Percentiles rank a stretch among this genome's conserved stretches.
These are phyloP conservation scores for Keqinozyma sinolaborantium DNA, from an alignment of 1,139 yeast species.

Conservation along the genomic window DNA sequence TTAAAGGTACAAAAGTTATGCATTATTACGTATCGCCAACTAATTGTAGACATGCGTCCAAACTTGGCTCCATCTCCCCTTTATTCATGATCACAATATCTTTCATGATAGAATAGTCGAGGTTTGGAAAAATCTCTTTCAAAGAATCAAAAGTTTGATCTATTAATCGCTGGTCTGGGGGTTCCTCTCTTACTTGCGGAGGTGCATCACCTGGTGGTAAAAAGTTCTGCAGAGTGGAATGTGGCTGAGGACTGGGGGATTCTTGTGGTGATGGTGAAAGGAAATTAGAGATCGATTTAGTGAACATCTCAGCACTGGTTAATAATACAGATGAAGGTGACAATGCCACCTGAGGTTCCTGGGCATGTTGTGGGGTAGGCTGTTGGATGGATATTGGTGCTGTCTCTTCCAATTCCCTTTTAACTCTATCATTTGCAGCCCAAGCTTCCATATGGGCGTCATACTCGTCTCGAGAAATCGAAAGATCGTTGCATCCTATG, in stretches of 20 bases:
- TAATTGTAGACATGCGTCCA: conserved; percentile 56
- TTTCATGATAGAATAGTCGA: conserved; percentile 64
- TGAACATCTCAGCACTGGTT: conserved; percentile 52
- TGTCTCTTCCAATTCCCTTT: conserved; percentile 15
- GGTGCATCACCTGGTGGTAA: conserved; percentile 5
- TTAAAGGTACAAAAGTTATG: too few relatives aligned
- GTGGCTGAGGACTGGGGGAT: conserved; percentile 5
- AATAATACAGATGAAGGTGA: conserved; percentile 50
- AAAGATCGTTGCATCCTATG: conserved; percentile 53
- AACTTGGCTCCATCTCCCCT: conserved; percentile 70
- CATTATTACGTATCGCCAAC: conserved; percentile 17
- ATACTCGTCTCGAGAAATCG: conserved; percentile 58
- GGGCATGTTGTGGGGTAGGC: conserved; percentile 18
- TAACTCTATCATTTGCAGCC: conserved; percentile 34
- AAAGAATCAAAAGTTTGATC: conserved; percentile 40
- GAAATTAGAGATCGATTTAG: conserved; percentile 45
- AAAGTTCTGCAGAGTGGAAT: conserved; percentile 4
- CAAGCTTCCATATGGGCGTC: conserved; percentile 47
- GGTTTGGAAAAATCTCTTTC: conserved; percentile 69
- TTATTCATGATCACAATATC: conserved; percentile 70
- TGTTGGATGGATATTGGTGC: conserved; percentile 12
- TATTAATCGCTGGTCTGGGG: conserved; percentile 11
- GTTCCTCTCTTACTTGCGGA: conserved; percentile 5
- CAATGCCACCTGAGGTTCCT: conserved; percentile 16
- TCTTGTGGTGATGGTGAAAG: conserved; percentile 41